Evolutionary conservation across 345 rosid species (phyloP).

Genomic region (Trapa bicornis): DNA sequence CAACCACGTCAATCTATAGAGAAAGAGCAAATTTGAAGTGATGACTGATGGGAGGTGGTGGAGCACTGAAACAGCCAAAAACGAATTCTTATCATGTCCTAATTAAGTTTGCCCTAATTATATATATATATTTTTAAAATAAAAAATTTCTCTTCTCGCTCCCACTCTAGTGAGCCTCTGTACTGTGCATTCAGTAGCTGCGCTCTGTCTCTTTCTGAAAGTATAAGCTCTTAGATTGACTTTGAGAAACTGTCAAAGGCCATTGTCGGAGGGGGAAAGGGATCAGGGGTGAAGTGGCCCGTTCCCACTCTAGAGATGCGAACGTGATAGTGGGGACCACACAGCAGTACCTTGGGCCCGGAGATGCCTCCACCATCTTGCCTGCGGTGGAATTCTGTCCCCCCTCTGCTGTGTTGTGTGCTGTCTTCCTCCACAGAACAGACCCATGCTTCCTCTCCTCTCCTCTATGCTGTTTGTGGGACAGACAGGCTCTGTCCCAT

Average conservation of each 20-base stretch:
- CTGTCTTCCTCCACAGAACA: background rate
- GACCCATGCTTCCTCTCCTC: background rate
- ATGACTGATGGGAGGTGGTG: slow-evolving; percentile 28
- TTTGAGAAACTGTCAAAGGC: slow-evolving; percentile 41
- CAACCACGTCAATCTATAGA: background rate
- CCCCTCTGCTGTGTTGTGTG: background rate
- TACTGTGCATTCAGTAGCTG: too few species aligned
- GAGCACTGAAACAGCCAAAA: slow-evolving; percentile 32
- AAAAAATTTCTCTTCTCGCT: too few species aligned
- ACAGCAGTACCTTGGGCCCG: background rate
- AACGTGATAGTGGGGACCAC: background rate
- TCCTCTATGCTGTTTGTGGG: too few species aligned
- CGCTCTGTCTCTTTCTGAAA: too few species aligned
- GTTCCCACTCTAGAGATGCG: background rate
- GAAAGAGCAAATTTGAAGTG: slow-evolving; percentile 1
- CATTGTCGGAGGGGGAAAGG: background rate
- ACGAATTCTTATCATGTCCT: too few species aligned
- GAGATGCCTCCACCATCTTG: background rate
- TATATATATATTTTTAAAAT: slow-evolving; percentile 16
- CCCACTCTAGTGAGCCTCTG: too few species aligned
- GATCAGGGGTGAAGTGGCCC: slow-evolving; percentile 11
- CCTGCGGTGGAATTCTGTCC: background rate
- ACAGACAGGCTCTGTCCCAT: too few species aligned
- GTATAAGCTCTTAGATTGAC: slow-evolving; percentile 29
- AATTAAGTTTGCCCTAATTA: slow-evolving; percentile 3